A percentile compares a stretch with the other conserved stretches of the same genome.
Evolutionary conservation across 1,284 basidiomycete genomes (phyloP).

Genomic region (Irpex lacteus): DNA sequence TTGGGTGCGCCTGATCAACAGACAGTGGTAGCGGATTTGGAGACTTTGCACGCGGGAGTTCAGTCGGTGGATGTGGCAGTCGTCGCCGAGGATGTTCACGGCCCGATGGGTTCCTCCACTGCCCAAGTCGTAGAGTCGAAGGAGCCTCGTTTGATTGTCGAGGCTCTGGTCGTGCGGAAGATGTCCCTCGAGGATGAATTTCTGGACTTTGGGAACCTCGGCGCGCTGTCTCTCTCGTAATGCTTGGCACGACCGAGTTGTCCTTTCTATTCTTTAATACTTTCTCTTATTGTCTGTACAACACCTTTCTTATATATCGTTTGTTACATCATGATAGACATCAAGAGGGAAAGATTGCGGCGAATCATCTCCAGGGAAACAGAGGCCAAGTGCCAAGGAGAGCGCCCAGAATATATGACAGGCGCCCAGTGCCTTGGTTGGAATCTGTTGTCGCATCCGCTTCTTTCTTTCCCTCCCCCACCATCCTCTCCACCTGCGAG

Average conservation of each 20-base stretch:
- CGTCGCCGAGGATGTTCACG: too few relatives aligned
- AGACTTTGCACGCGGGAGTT: constrained; percentile 1
- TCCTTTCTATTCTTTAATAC: neutral
- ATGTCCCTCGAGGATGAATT: constrained; percentile 70
- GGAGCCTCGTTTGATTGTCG: constrained; percentile 65
- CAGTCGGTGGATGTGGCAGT: neutral
- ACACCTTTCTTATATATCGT: neutral
- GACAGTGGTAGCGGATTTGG: constrained; percentile 5
- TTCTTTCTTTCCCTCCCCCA: neutral
- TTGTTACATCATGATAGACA: neutral
- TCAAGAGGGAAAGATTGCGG: neutral
- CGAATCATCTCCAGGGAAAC: constrained; percentile 1
- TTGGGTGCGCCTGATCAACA: neutral
- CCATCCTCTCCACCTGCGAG: neutral
- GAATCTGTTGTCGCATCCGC: neutral
- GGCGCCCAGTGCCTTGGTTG: neutral
- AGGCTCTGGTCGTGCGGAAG: constrained; percentile 73
- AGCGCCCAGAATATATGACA: neutral
- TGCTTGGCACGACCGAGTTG: neutral
- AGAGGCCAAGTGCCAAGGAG: neutral
- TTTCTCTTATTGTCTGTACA: neutral
- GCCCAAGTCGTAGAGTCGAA: constrained; percentile 3
- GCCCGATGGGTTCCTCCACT: neutral
- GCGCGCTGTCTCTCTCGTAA: constrained; percentile 48
- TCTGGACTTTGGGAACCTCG: constrained; percentile 52